phyloP scores from a whole-genome alignment of 805 yeast genomes.

The Saccharomyces eubayanus region DNA sequence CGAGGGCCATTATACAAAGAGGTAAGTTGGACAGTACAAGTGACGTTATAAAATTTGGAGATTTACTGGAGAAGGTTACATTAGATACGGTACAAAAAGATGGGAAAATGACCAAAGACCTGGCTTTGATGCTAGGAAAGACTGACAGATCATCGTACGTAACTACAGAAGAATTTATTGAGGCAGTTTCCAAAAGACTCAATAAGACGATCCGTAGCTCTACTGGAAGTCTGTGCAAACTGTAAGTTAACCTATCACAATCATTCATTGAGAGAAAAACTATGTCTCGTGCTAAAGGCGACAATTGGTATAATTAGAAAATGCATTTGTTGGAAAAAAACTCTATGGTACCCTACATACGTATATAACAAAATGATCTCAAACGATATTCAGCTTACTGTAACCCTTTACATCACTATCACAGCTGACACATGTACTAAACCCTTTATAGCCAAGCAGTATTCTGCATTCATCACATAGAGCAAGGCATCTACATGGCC shows the following conservation, averaged over 20 bases:
- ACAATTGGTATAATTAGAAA: neutral
- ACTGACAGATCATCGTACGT: slow-evolving; percentile 56
- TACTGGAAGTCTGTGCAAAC: neutral
- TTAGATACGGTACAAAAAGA: slow-evolving; percentile 65
- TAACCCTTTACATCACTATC: slow-evolving; percentile 59
- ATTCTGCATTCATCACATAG: slow-evolving; percentile 81
- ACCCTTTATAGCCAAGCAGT: slow-evolving; percentile 63
- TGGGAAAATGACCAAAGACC: slow-evolving; percentile 75
- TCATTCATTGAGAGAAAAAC: neutral
- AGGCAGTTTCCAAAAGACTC: slow-evolving; percentile 61
- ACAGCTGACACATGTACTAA: slow-evolving; percentile 79
- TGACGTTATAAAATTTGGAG: slow-evolving; percentile 60
- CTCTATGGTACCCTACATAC: neutral
- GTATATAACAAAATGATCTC: neutral
- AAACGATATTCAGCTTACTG: slow-evolving; percentile 29
- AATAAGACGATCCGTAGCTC: slow-evolving; percentile 10
- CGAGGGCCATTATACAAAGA: slow-evolving; percentile 77
- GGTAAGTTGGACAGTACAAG: slow-evolving; percentile 68
- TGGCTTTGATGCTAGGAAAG: slow-evolving; percentile 63
- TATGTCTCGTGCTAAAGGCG: neutral
- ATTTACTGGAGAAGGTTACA: slow-evolving; percentile 56
- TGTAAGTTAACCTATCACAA: neutral
- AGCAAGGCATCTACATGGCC: slow-evolving; percentile 92
- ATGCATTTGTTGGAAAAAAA: neutral
- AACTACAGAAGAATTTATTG: slow-evolving; percentile 67